A percentile compares a stretch with the other conserved stretches of the same genome.
Conservation (phyloP, 805 yeast genomes). For the Yarrowia deformans region DNA sequence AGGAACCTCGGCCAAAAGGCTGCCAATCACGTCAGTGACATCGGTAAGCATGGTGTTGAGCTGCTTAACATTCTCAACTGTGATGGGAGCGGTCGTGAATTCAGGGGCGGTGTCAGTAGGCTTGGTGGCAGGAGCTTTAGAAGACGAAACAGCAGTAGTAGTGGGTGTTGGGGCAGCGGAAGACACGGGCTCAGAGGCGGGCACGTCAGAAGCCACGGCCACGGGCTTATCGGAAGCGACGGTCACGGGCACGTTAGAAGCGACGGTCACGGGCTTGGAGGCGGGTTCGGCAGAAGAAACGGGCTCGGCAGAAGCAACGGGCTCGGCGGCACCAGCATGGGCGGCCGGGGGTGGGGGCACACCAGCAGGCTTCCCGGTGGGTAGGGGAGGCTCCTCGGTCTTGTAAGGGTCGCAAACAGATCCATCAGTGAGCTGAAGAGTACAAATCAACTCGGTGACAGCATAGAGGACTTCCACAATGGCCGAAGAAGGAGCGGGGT, state of each 20-base stretch:
- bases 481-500: background rate
- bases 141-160: background rate
- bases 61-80: background rate
- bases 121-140: background rate
- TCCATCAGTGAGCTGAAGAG: background rate
- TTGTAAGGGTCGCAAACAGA: slow-evolving; percentile 11
- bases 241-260: no score
- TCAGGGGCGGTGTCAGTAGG: background rate
- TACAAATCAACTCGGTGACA: background rate
- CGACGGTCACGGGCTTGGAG: no score
- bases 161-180: background rate
- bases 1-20: background rate
- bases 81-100: background rate
- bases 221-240: no score
- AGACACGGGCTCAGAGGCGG: background rate
- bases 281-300: no score
- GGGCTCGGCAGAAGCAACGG: background rate
- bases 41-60: background rate
- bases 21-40: background rate
- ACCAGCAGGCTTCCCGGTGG: background rate
- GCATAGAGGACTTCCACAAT: background rate
- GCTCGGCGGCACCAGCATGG: no score
- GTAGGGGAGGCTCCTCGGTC: background rate
- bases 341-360: no score
- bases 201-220: no score